A percentile compares a stretch with the other conserved stretches of the same genome.
Conservation (phyloP, 306 rosid species). For the Parietaria judaica region DNA sequence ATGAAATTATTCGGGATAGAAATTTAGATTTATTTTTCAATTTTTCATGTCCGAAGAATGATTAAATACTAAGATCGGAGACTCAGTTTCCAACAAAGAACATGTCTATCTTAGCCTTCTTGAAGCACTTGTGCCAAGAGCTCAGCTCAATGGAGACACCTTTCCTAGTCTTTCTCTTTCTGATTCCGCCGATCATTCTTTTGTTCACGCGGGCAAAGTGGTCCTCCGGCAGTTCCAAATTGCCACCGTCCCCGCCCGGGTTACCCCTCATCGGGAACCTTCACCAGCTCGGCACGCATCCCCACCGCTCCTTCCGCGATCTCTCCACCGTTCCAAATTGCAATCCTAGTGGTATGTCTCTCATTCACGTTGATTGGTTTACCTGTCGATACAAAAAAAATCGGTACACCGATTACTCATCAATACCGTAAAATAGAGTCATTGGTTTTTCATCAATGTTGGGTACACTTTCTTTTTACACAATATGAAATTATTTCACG, state of each 20-base stretch:
- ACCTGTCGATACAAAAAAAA: no score
- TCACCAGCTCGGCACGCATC: constrained; percentile 30
- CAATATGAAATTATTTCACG: no score
- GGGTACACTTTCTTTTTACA: no score
- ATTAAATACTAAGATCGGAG: background rate
- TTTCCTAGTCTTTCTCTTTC: background rate
- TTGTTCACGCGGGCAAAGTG: constrained; percentile 6
- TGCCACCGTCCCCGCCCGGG: constrained; percentile 34
- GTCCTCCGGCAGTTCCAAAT: background rate
- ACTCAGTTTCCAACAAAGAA: background rate
- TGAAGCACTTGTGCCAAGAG: background rate
- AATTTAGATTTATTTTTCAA: no score
- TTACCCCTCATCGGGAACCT: constrained; percentile 37
- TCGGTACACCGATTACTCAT: no score
- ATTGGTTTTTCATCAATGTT: background rate
- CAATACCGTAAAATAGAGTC: no score
- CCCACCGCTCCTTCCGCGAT: constrained; percentile 22
- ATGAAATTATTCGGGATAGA: no score
- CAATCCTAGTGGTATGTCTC: constrained; percentile 14
- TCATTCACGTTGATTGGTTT: no score
- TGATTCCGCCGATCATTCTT: background rate
- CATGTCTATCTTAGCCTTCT: background rate
- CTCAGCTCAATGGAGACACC: background rate
- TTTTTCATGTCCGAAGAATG: no score
- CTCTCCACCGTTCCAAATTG: no score